Base-by-base conservation (phyloP, 345 rosid species). In the Clausena lansium region DNA sequence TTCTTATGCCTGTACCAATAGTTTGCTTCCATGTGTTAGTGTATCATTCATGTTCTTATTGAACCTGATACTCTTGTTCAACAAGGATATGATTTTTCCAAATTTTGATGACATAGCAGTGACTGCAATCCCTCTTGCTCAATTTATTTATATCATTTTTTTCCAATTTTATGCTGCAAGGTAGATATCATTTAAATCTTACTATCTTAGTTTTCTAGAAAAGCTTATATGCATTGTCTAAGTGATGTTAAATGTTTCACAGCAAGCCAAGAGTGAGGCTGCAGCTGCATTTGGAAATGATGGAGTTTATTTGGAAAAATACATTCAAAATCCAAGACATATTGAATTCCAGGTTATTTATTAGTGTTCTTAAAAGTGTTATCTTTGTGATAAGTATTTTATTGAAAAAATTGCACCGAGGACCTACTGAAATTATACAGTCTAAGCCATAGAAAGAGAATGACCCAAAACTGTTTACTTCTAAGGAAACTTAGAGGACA, bases 251-350 rank as follows among this genome's bases (percentile, higher is more conserved):
- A 76, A 68, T 82, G 60, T 54, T 81, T 64, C 79, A 55, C 86
- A 96, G 99, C 97, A 92, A 93, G 99, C 99, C 68, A 96, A 96
- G 85, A 91, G 97, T 79, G 98, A 96, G 87, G 99, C 98, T 73
- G 99, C 93, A 24, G 99, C 97, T 47, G 98, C 99, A 77, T 96
- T 96, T 78, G 99, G 98, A 79, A 96, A 96, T 83, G 99, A 96
- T 81, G 99, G 99, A 83, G 91, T 87, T 86, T 96, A 96, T 88
- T 81, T 96, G 87, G 99, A 96, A 84, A 96, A 94, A 84, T 96
- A 86, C 71, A 87, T 96, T 70, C 97, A 89, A 81, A 96, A 96
- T 83, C 99, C 99, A 68, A 86, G 98, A 77, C 99, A 96, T 79
- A 96, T 96, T 52, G 99, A 96, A 82, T 96, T 96, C 88, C 99